Base-by-base conservation (phyloP, 768 basidiomycete genomes). In the Suillus decipiens region DNA sequence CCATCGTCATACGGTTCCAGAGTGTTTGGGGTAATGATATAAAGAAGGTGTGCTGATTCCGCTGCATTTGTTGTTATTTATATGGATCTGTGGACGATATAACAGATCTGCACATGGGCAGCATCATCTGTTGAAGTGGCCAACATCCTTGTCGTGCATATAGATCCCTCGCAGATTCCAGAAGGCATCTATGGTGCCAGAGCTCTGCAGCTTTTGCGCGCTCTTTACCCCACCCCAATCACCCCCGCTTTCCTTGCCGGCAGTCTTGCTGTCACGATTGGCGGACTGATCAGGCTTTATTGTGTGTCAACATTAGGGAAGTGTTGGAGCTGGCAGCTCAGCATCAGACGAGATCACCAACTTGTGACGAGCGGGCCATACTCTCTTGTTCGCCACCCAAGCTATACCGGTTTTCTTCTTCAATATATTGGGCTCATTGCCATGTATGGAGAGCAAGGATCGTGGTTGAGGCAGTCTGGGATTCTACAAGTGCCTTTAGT, bases 321-420 rank as follows among this genome's bases (percentile, higher is more conserved):
- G 14, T 59, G 63, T 31, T 76, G 73, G 69, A 76, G 71, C 9
- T 75, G 72, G 51, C 64, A 68, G 31, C 66, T 74, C 24, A 68
- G 66, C 41, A 59, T 75, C 42, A 68, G 68, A 8, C 58, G 57
- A 34, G 56, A 64, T 9, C 75, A 75, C 64, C 64, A 56, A 80
- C 69, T 70, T 33, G 53, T 70, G 36, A 71, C 69, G 1, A 56
- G 28, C 5, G 69, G 70, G 7, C 70, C 70, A n/a, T 71, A 71
- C 59, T 58, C 66, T 19, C 28, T 70, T 53, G 70, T 71, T 31
- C 69, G 70, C 28, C 70, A 71, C 45, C 70, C 70, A 8, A 53
- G 64, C 24, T 71, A 71, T 47, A 62, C 68, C 1, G 34, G 31
- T 33, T 14, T 34, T 11, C 19, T 53, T 33, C 33, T 53, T 19